Conservation (phyloP, 192 early-diverging fungal species). For the Coemansia sp. region DNA sequence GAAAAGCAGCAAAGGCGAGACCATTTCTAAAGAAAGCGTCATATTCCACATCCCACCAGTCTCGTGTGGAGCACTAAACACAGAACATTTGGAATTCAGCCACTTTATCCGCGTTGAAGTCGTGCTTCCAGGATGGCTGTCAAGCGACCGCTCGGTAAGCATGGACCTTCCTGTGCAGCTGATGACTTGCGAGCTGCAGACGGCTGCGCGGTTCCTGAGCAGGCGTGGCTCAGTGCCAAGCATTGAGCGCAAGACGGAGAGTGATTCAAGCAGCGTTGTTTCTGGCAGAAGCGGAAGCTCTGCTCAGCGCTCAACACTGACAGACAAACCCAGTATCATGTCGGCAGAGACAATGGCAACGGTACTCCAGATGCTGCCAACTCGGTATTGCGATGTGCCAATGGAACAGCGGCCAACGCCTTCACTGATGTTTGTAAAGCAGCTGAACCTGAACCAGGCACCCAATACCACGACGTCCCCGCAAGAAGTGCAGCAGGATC, state of each 20-base stretch:
- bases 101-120: constrained; percentile 50
- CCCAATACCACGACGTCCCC: neutral
- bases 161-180: constrained; percentile 47
- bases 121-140: constrained; percentile 38
- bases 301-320: constrained; percentile 13
- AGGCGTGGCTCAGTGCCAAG: constrained; percentile 22
- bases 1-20: constrained; percentile 19
- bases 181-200: constrained; percentile 31
- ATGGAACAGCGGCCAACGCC: constrained; percentile 34
- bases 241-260: constrained; percentile 19
- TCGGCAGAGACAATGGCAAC: constrained; percentile 15
- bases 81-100: constrained; percentile 36
- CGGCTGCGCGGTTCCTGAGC: constrained; percentile 20
- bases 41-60: constrained; percentile 25
- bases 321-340: constrained; percentile 3
- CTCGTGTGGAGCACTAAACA: constrained; percentile 30
- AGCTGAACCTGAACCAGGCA: constrained; percentile 15
- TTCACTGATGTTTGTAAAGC: constrained; percentile 26
- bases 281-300: constrained; percentile 29
- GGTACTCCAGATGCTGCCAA: constrained; percentile 33
- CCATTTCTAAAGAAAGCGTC: constrained; percentile 22
- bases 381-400: constrained; percentile 41
- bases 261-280: constrained; percentile 21
- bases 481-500: neutral
- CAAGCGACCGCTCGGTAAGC: constrained; percentile 44